These are phyloP conservation scores for Rosellinia necatrix DNA, from an alignment of 2,329 filamentous ascomycete species.

Conservation along the genomic window DNA sequence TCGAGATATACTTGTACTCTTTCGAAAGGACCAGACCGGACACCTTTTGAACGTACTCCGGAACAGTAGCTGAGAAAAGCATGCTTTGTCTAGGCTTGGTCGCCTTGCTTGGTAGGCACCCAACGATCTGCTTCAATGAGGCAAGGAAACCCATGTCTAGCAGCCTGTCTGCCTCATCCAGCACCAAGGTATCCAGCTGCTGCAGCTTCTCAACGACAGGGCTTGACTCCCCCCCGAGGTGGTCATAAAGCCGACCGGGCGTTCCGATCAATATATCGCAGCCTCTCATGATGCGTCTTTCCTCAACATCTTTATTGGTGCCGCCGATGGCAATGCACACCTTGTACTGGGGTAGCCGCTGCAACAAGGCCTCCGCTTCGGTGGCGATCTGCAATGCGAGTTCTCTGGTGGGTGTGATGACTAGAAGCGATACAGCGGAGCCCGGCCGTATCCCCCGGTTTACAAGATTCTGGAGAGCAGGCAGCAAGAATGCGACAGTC, in stretches of 20 bases:
- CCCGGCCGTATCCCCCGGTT: constrained; percentile 41
- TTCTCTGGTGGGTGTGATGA: constrained; percentile 73
- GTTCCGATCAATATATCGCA: constrained; percentile 84
- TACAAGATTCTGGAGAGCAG: constrained; percentile 79
- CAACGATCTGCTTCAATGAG: constrained; percentile 76
- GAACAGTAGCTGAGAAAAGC: constrained; percentile 86
- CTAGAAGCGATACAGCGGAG: constrained; percentile 60
- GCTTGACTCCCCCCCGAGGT: constrained; percentile 73
- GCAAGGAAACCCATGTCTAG: constrained; percentile 86
- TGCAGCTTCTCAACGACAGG: constrained; percentile 69
- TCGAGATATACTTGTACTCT: constrained; percentile 80
- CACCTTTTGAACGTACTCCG: constrained; percentile 76
- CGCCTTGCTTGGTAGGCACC: constrained; percentile 66
- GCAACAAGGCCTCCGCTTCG: constrained; percentile 73
- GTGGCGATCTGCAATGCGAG: constrained; percentile 71
- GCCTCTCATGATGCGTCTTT: constrained; percentile 70
- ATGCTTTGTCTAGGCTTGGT: constrained; percentile 70
- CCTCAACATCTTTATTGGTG: constrained; percentile 73
- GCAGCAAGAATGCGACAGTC: constrained; percentile 81
- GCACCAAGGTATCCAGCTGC: constrained; percentile 75
- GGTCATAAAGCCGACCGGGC: constrained; percentile 77
- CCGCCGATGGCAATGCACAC: constrained; percentile 82
- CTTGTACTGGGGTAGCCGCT: constrained; percentile 73
- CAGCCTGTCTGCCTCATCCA: constrained; percentile 82
- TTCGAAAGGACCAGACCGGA: constrained; percentile 70